These are phyloP conservation scores for Biscutella auriculata DNA, from an alignment of 441 rosid species.

Conservation along the genomic window DNA sequence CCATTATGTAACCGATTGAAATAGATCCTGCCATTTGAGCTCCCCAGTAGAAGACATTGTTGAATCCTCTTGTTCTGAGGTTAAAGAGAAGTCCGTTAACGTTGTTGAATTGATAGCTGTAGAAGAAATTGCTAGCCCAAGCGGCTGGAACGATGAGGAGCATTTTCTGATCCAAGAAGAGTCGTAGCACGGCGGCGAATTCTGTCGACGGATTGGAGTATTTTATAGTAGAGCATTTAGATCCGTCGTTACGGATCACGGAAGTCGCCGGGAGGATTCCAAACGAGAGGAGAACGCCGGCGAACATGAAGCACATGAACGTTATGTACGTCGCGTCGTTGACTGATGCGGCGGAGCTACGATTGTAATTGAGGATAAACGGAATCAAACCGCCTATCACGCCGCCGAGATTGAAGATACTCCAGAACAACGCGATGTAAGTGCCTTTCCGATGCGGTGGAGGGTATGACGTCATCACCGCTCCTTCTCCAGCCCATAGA, in stretches of 20 bases:
- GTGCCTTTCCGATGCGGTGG: slow-evolving; percentile 70
- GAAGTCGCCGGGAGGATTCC: slow-evolving; percentile 45
- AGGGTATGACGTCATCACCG: slow-evolving; percentile 88
- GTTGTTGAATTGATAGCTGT: slow-evolving; percentile 40
- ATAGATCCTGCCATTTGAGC: slow-evolving; percentile 30
- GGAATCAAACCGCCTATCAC: slow-evolving; percentile 88
- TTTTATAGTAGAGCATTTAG: slow-evolving; percentile 26
- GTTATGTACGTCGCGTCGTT: slow-evolving; percentile 66
- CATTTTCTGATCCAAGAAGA: slow-evolving; percentile 37
- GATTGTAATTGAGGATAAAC: slow-evolving; percentile 49
- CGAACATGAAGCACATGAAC: slow-evolving; percentile 66
- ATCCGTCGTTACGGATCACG: slow-evolving; percentile 58
- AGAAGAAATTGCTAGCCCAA: slow-evolving; percentile 48
- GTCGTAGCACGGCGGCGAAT: slow-evolving; percentile 28
- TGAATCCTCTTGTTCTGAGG: slow-evolving; percentile 36
- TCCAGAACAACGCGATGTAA: slow-evolving; percentile 80
- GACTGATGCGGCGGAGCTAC: slow-evolving; percentile 49
- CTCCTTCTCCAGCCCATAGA: slow-evolving; percentile 87
- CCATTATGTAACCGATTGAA: slow-evolving; percentile 29
- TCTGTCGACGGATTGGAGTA: slow-evolving; percentile 31
- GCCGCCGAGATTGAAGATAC: slow-evolving; percentile 82
- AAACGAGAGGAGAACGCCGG: slow-evolving; percentile 43
- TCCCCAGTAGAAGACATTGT: slow-evolving; percentile 40
- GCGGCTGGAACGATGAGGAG: slow-evolving; percentile 33
- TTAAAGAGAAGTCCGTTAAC: slow-evolving; percentile 34